A percentile compares a stretch with the other conserved stretches of the same genome.
Conservation (phyloP, 352 stramenopile genomes). For the Salisapilia sapeloensis region DNA sequence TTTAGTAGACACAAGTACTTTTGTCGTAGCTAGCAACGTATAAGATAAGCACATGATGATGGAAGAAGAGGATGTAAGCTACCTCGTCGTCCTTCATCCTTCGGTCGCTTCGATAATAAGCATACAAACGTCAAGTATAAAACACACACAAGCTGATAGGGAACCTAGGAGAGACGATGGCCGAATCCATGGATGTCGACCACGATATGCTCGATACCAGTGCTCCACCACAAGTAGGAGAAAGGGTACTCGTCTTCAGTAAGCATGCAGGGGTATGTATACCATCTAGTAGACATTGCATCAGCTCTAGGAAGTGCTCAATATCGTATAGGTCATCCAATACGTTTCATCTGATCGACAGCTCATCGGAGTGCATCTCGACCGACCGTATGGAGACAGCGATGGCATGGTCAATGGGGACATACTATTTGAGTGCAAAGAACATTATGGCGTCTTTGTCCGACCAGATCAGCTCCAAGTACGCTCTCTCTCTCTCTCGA, state of each 20-base stretch:
- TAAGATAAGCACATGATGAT: too few relatives aligned
- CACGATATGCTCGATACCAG: constrained; percentile 12
- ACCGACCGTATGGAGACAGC: constrained; percentile 51
- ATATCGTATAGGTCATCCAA: constrained; percentile 23
- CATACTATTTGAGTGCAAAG: constrained; percentile 69
- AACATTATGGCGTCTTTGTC: constrained; percentile 72
- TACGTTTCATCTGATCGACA: constrained; percentile 34
- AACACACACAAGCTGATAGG: too few relatives aligned
- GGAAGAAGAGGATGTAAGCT: too few relatives aligned
- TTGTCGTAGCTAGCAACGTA: too few relatives aligned
- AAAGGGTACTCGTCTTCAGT: constrained; percentile 54
- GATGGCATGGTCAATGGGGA: constrained; percentile 62
- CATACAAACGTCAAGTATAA: too few relatives aligned
- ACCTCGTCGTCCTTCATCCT: too few relatives aligned
- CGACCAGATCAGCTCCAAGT: constrained; percentile 40
- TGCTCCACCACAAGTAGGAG: too few relatives aligned
- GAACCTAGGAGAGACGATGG: too few relatives aligned
- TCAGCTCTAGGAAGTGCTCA: constrained; percentile 1
- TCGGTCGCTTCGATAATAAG: too few relatives aligned
- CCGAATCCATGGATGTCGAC: constrained; percentile 13
- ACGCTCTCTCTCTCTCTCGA: background rate
- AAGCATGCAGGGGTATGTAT: constrained; percentile 59
- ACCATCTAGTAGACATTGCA: constrained; percentile 2
- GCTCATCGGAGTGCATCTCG: constrained; percentile 75
- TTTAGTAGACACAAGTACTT: too few relatives aligned